phyloP scores from a whole-genome alignment of 2,329 filamentous ascomycete species.

The Zymoseptoria passerinii region DNA sequence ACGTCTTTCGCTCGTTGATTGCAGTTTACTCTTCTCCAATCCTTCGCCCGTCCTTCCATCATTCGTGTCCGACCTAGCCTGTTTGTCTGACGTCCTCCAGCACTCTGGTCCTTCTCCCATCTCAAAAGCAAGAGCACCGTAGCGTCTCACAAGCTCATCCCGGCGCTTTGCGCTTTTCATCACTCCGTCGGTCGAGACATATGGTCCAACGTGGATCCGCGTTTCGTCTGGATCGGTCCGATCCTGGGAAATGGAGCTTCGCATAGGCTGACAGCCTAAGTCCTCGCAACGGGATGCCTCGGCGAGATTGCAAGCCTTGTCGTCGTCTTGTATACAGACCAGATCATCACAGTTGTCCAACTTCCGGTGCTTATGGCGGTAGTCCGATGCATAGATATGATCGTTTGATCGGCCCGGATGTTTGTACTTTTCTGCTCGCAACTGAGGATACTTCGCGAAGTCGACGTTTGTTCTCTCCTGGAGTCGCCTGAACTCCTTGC shows the following conservation, averaged over 20 bases:
- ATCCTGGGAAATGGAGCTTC: too few relatives aligned
- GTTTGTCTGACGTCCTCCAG: conserved; percentile 24
- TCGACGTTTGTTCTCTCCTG: too few relatives aligned
- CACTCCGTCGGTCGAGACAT: conserved; percentile 10
- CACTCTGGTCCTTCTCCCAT: conserved; percentile 23
- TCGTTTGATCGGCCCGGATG: neutral
- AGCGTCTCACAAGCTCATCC: conserved; percentile 20
- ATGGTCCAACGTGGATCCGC: conserved; percentile 11
- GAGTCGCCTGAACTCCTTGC: too few relatives aligned
- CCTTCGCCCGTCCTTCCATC: conserved; percentile 15
- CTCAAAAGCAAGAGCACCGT: conserved; percentile 12
- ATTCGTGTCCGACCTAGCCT: conserved; percentile 15
- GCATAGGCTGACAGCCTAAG: too few relatives aligned
- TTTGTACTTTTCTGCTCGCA: neutral
- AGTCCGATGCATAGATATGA: neutral
- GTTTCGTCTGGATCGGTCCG: neutral
- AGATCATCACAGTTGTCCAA: too few relatives aligned
- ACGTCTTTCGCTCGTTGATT: neutral
- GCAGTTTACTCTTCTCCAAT: neutral
- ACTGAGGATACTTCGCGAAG: too few relatives aligned
- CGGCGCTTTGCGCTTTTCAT: conserved; percentile 10
- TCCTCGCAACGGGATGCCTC: too few relatives aligned
- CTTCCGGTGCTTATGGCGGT: neutral
- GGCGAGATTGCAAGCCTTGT: too few relatives aligned
- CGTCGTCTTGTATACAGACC: too few relatives aligned